A percentile compares a stretch with the other conserved stretches of the same genome.
Conservation (phyloP, 768 basidiomycete genomes). For the Cyclocybe cylindracea region DNA sequence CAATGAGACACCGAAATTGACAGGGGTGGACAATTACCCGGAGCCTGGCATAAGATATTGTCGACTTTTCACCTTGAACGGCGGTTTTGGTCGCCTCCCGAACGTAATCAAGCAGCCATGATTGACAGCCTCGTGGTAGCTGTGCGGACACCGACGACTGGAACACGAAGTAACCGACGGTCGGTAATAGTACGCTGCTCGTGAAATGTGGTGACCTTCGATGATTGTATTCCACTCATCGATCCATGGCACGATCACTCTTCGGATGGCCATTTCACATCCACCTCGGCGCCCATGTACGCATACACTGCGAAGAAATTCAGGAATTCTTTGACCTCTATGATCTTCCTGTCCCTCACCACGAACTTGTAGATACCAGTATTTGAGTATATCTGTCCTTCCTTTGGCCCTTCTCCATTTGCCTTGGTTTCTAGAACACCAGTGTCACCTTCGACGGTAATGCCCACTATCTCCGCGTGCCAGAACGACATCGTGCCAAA, state of each 20-base stretch:
- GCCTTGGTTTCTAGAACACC: background rate
- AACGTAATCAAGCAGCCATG: too few species aligned
- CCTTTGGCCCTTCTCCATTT: background rate
- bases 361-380: background rate
- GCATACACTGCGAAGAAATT: background rate
- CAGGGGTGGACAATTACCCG: too few species aligned
- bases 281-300: background rate
- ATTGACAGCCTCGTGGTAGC: too few species aligned
- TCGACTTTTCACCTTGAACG: too few species aligned
- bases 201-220: background rate
- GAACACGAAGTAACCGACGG: too few species aligned
- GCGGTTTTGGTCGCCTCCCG: too few species aligned
- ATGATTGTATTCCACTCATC: background rate
- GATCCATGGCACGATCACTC: background rate
- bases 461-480: background rate
- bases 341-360: background rate
- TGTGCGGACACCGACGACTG: too few species aligned
- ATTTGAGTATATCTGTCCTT: background rate
- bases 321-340: background rate
- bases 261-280: background rate
- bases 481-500: background rate
- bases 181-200: too few species aligned
- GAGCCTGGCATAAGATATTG: too few species aligned
- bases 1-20: too few species aligned
- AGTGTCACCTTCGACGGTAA: background rate